These are phyloP conservation scores for Barnettozyma salicaria DNA, from an alignment of 805 yeast species.

Conservation along the genomic window DNA sequence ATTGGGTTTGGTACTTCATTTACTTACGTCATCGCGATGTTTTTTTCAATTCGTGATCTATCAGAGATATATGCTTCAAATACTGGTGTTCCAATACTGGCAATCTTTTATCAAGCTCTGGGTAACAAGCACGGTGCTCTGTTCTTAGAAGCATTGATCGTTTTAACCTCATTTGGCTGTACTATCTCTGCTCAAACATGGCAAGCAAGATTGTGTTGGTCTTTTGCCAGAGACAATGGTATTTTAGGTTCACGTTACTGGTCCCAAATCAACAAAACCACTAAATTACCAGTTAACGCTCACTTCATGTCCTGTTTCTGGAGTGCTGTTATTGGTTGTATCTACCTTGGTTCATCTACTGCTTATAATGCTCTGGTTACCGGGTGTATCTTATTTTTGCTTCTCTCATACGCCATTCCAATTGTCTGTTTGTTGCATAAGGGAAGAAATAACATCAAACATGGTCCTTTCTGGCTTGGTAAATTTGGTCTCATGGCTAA, in stretches of 20 bases:
- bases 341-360: conserved; percentile 57
- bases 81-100: conserved; percentile 56
- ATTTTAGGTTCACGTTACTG: conserved; percentile 46
- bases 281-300: conserved; percentile 52
- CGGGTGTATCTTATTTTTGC: conserved; percentile 51
- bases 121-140: conserved; percentile 47
- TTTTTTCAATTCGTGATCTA: conserved; percentile 49
- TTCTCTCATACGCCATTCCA: conserved; percentile 53
- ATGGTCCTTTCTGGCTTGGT: conserved; percentile 65
- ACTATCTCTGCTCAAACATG: conserved; percentile 58
- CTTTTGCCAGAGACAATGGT: conserved; percentile 60
- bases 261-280: conserved; percentile 38
- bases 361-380: conserved; percentile 62
- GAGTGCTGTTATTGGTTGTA: conserved; percentile 49
- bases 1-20: conserved; percentile 57
- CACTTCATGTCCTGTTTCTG: conserved; percentile 46
- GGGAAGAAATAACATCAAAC: conserved; percentile 46
- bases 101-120: conserved; percentile 53
- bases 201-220: conserved; percentile 64
- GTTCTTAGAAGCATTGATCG: conserved; percentile 40
- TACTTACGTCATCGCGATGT: conserved; percentile 45
- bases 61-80: conserved; percentile 40
- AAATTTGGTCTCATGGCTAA: conserved; percentile 46
- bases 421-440: conserved; percentile 39
- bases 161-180: conserved; percentile 52